A percentile compares a stretch with the other conserved stretches of the same genome.
phyloP scores from a whole-genome alignment of 257 asterid species.

The Fraxinus anomala region DNA sequence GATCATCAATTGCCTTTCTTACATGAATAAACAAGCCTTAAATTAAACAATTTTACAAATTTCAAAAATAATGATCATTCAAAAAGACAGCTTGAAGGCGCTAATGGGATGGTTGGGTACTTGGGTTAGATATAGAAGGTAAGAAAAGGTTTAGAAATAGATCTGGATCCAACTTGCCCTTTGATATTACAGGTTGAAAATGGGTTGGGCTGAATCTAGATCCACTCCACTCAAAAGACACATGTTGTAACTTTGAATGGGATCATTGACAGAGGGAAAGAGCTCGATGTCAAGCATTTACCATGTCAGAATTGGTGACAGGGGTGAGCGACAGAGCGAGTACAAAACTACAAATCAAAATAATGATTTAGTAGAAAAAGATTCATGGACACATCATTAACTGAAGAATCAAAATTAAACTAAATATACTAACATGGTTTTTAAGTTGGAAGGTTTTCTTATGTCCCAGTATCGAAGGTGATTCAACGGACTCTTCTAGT shows the following conservation, averaged over 20 bases:
- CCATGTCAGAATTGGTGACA: neutral
- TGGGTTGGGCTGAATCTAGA: neutral
- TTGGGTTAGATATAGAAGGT: neutral
- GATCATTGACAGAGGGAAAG: neutral
- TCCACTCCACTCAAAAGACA: neutral
- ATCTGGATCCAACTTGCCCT: neutral
- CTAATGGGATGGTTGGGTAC: neutral
- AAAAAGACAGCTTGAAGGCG: neutral
- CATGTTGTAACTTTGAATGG: neutral
- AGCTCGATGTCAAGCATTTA: neutral
- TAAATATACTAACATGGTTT: neutral
- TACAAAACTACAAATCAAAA: neutral
- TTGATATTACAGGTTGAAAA: neutral
- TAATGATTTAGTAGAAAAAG: neutral
- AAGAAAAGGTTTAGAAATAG: neutral
- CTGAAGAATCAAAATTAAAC: neutral
- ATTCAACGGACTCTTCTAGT: too few species aligned
- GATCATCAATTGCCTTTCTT: neutral
- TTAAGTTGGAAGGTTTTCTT: neutral
- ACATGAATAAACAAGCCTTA: neutral
- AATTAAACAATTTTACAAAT: neutral
- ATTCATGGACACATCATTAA: neutral
- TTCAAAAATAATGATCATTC: neutral
- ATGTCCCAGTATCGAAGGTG: neutral
- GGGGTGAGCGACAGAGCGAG: neutral